These are phyloP conservation scores for Ophiostoma pallidulum DNA, from an alignment of 2,329 filamentous ascomycete species.

Conservation along the genomic window DNA sequence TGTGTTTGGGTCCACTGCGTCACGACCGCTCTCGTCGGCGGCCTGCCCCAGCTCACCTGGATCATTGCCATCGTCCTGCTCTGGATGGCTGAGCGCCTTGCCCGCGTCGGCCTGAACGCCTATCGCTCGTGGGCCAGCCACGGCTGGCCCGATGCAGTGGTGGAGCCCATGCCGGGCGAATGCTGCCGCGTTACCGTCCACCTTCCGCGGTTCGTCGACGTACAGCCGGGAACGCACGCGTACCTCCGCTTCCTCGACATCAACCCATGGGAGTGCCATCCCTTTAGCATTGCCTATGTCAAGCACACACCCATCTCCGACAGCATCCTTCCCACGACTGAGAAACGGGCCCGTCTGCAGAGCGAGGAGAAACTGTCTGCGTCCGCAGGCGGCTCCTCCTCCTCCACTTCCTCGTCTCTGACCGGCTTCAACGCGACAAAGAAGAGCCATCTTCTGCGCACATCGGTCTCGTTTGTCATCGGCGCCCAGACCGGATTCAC, in stretches of 20 bases:
- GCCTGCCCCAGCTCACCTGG: constrained; percentile 63
- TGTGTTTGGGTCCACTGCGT: constrained; percentile 73
- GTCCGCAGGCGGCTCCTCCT: constrained; percentile 15
- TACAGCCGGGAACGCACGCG: constrained; percentile 63
- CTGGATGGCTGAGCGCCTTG: constrained; percentile 59
- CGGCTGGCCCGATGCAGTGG: constrained; percentile 53
- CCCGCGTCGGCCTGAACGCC: constrained; percentile 52
- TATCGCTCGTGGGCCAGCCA: constrained; percentile 55
- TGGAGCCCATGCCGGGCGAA: constrained; percentile 62
- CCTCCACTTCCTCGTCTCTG: neutral
- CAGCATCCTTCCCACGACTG: constrained; percentile 29
- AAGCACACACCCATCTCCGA: constrained; percentile 39
- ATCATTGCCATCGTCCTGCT: constrained; percentile 64
- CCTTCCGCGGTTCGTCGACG: constrained; percentile 55
- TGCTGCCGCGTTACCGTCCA: constrained; percentile 60
- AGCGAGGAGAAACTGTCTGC: constrained; percentile 8
- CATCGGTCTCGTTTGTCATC: constrained; percentile 69
- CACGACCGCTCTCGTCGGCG: constrained; percentile 53
- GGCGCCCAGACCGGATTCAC: constrained; percentile 85
- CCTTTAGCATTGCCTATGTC: constrained; percentile 71
- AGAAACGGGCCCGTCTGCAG: constrained; percentile 26
- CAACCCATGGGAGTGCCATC: constrained; percentile 63
- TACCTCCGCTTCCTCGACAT: constrained; percentile 63
- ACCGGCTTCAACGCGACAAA: constrained; percentile 12
- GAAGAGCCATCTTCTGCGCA: constrained; percentile 33